phyloP scores from a whole-genome alignment of 768 basidiomycete species.

The Mrakia gelida region DNA sequence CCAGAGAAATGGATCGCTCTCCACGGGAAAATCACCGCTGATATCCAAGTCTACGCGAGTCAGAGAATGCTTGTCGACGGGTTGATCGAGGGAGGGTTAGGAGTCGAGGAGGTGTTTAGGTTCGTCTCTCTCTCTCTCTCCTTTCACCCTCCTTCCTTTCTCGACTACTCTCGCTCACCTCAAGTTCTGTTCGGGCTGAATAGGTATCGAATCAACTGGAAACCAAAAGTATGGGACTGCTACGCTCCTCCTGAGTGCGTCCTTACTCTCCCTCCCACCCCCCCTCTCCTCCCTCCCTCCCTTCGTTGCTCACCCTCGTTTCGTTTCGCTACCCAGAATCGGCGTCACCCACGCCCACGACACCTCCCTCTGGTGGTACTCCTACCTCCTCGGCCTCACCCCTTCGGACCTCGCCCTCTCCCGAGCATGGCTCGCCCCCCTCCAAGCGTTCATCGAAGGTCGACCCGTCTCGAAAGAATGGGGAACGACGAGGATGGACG shows the following conservation, averaged over 20 bases:
- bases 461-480: not conserved
- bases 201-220: conserved; percentile 21
- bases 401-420: not conserved
- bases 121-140: not conserved
- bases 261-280: no score
- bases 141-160: not conserved
- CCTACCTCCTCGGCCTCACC: not conserved
- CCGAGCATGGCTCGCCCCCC: not conserved
- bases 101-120: not conserved
- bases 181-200: not conserved
- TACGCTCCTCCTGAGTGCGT: conserved; percentile 15
- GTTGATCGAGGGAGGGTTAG: conserved; percentile 8
- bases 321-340: not conserved
- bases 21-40: conserved; percentile 5
- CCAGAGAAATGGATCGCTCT: not conserved
- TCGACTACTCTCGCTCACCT: not conserved
- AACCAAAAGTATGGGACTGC: conserved; percentile 5
- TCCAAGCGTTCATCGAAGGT: conserved; percentile 2
- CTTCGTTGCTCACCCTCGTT: not conserved
- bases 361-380: conserved; percentile 14
- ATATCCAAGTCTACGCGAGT: conserved; percentile 15
- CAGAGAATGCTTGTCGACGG: not conserved
- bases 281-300: not conserved
- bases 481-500: not conserved
- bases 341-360: conserved; percentile 21